Evolutionary conservation across 2,329 filamentous ascomycete species (phyloP).

Genomic region (Fusarium virguliforme): DNA sequence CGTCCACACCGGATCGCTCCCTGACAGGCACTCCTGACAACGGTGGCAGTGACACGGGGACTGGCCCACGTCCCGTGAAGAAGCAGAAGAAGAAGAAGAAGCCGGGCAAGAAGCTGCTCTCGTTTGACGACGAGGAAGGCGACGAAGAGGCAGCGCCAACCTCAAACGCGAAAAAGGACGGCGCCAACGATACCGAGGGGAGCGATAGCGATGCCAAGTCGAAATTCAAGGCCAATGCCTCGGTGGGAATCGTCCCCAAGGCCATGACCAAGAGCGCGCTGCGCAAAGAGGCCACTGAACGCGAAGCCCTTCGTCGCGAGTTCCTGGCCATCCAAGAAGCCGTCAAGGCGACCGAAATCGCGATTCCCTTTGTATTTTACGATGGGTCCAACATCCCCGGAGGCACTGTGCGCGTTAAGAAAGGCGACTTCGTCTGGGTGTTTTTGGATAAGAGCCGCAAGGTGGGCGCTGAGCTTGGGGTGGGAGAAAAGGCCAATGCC

Average conservation of each 20-base stretch:
- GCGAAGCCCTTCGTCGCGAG: constrained; percentile 85
- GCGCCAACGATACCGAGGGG: constrained; percentile 54
- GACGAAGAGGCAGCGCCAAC: constrained; percentile 63
- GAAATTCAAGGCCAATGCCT: constrained; percentile 75
- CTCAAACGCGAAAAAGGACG: constrained; percentile 57
- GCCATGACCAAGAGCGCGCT: constrained; percentile 79
- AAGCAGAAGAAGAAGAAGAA: constrained; percentile 65
- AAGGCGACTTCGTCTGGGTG: constrained; percentile 93
- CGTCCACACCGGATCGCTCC: constrained; percentile 67
- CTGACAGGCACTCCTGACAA: constrained; percentile 65
- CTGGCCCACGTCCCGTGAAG: constrained; percentile 45
- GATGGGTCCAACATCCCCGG: constrained; percentile 93
- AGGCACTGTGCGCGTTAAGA: constrained; percentile 88
- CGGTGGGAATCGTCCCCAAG: constrained; percentile 78
- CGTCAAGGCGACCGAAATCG: constrained; percentile 90
- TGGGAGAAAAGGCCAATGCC: constrained; percentile 77
- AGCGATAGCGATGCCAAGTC: constrained; percentile 46
- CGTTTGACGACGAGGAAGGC: constrained; percentile 80
- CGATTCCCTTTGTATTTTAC: constrained; percentile 97
- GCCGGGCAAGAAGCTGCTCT: constrained; percentile 66
- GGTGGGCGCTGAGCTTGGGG: constrained; percentile 86
- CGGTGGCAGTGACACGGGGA: constrained; percentile 56
- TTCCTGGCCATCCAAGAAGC: constrained; percentile 87
- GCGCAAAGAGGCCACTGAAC: constrained; percentile 82
- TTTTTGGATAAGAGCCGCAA: constrained; percentile 94